Evolutionary conservation across 2,329 filamentous ascomycete genomes (phyloP).

Genomic region (Fusarium tjaetaba): DNA sequence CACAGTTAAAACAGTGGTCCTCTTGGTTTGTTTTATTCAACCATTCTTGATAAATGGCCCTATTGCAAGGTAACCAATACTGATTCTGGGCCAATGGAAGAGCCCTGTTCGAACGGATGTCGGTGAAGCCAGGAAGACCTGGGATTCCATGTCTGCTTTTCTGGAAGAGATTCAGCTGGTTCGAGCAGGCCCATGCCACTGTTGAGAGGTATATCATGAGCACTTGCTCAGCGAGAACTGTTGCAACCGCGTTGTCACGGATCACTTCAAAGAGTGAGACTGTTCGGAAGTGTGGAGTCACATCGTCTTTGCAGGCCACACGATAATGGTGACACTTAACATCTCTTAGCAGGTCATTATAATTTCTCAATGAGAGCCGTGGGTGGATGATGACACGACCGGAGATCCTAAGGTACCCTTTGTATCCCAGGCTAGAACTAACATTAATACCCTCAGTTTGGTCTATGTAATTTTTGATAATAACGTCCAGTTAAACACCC

Average conservation of each 20-base stretch:
- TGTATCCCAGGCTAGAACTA: background rate
- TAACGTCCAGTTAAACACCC: background rate
- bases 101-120: background rate
- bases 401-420: background rate
- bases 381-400: background rate
- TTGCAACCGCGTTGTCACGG: background rate
- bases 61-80: background rate
- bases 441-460: background rate
- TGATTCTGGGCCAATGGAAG: background rate
- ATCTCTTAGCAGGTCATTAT: background rate
- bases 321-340: background rate
- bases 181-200: background rate
- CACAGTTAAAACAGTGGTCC: background rate
- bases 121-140: background rate
- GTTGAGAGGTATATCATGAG: background rate
- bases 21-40: background rate
- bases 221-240: background rate
- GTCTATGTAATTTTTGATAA: background rate
- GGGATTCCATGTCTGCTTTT: background rate
- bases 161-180: background rate
- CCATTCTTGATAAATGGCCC: background rate
- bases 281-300: background rate
- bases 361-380: too few relatives aligned
- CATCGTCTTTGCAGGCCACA: background rate
- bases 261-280: background rate